A percentile compares a stretch with the other conserved stretches of the same genome.
Conservation (phyloP, 306 rosid species). For the Castanospermum australe region DNA sequence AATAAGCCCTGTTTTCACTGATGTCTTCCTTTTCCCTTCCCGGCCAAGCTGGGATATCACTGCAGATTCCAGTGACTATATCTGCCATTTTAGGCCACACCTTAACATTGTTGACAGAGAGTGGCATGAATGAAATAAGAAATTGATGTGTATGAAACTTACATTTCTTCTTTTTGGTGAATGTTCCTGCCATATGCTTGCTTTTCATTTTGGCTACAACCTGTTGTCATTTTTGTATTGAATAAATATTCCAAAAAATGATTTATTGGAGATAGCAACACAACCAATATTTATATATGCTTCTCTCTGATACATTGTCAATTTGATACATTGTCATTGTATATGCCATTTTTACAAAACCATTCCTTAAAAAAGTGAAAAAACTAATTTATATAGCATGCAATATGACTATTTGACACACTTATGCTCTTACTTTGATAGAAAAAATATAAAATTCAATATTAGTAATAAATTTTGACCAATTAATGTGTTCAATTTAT, state of each 20-base stretch:
- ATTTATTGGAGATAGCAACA: not conserved
- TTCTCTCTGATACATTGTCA: slow-evolving; percentile 15
- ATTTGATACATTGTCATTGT: too few relatives aligned
- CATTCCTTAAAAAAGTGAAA: too few relatives aligned
- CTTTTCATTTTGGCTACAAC: slow-evolving; percentile 91
- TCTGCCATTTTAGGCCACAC: slow-evolving; percentile 57
- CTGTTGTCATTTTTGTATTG: slow-evolving; percentile 49
- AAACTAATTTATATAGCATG: too few relatives aligned
- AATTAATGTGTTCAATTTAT: too few relatives aligned
- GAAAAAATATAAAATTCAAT: too few relatives aligned
- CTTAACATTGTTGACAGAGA: slow-evolving; percentile 20
- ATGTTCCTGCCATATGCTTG: slow-evolving; percentile 87
- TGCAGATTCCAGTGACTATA: slow-evolving; percentile 65
- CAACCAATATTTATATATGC: not conserved
- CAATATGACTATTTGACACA: too few relatives aligned
- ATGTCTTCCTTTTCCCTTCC: slow-evolving; percentile 62
- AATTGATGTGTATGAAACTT: slow-evolving; percentile 41
- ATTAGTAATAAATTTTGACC: too few relatives aligned
- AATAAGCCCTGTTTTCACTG: slow-evolving; percentile 60
- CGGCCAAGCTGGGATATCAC: slow-evolving; percentile 69
- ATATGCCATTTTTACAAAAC: too few relatives aligned
- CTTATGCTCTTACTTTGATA: too few relatives aligned
- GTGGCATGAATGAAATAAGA: slow-evolving; percentile 12
- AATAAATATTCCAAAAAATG: slow-evolving; percentile 13
- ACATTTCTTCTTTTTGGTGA: slow-evolving; percentile 90